Base-by-base conservation (phyloP, 306 rosid genomes). In the Medicago lupulina region DNA sequence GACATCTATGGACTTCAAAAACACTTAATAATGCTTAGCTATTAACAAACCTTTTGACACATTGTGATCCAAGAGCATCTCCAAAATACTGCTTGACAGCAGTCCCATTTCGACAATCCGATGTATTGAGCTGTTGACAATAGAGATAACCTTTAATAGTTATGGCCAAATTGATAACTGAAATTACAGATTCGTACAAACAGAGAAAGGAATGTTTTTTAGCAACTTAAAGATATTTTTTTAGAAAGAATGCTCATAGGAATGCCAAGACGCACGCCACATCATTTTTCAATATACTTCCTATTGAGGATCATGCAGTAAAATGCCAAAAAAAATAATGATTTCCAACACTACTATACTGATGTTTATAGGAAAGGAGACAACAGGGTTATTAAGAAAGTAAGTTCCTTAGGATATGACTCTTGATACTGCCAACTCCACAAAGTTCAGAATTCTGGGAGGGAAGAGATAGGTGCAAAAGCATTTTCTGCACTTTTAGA, bases 81-180 rank as follows among this genome's bases (percentile, higher is more conserved):
- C 92, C 97, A 84, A 85, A 86, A 70, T 79, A 71, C 64, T 90
- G 88, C 85, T 83, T 89, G 80, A 95, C 88, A 67, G 79, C 67
- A 75, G 90, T 78, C 77, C 96, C 97, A 71, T 82, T 89, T 62
- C 95, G 91, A 74, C 84, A 84, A 61, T 80, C 91, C 58, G 98
- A 95, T 73, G 98, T 84, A 82, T 83, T 95, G 80, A 89, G 76
- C 98, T 95, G 88, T 75, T 67, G 34, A 73, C 57, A 79, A 69
- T 43, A 70, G 43, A 67, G 49, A 71, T 14, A 31, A 80, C 59
- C 65, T 25, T 81, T 43, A 36, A 12, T 51, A 44, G 8, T 59
- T 69, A 41, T 50, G 67, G n/a, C 67, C 31, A 76, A 67, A 46
- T 21, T 46, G 59, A 53, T 54, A 28, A 46, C 36, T n/a, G 47